phyloP scores from a whole-genome alignment of 495 filamentous ascomycete species.

The Xylaria acuta region DNA sequence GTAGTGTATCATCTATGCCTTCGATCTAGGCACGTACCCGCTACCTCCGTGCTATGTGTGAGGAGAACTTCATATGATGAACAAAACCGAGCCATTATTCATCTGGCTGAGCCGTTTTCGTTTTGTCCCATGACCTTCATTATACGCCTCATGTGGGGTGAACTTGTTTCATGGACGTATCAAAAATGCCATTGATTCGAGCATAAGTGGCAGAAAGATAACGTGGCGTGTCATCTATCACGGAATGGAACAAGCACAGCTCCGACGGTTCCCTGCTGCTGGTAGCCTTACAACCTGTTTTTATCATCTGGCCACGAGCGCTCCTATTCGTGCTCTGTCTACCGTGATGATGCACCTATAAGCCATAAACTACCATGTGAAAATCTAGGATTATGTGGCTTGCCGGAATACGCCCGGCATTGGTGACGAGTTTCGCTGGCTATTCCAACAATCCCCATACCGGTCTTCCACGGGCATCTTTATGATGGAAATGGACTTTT shows the following conservation, averaged over 20 bases:
- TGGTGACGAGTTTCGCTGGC: background rate
- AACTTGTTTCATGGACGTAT: background rate
- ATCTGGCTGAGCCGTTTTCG: background rate
- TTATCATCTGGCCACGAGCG: background rate
- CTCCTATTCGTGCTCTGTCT: slow-evolving; percentile 11
- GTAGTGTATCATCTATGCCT: slow-evolving; percentile 9
- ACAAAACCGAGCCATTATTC: background rate
- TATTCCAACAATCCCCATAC: background rate
- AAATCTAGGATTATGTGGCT: slow-evolving; percentile 5
- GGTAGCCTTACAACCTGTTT: background rate
- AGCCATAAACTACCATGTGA: background rate
- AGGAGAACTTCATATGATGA: background rate
- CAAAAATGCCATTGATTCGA: background rate
- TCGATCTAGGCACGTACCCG: background rate
- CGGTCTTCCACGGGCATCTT: background rate
- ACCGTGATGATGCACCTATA: slow-evolving; percentile 10
- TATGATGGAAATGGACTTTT: background rate
- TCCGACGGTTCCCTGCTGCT: background rate
- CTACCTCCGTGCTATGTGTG: background rate
- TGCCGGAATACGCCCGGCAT: background rate
- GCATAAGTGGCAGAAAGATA: background rate
- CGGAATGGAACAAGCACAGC: slow-evolving; percentile 13
- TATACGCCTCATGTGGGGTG: background rate
- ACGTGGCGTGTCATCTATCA: background rate
- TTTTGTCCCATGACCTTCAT: background rate